Evolutionary conservation across 1,139 yeast genomes (phyloP).

Genomic region (Diutina pseudorugosa): DNA sequence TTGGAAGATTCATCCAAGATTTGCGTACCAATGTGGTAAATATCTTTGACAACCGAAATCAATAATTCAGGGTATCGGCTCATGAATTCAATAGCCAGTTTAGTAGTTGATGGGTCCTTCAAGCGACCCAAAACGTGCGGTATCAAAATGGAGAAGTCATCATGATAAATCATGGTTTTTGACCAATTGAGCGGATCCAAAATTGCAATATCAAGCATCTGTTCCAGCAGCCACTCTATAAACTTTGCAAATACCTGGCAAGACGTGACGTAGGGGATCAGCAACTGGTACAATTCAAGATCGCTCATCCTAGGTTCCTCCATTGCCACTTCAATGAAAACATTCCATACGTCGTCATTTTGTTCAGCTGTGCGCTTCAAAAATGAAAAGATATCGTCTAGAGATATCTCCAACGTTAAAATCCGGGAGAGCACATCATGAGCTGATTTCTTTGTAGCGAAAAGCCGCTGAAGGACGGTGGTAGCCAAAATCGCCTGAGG

Average conservation of each 20-base stretch:
- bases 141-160: neutral
- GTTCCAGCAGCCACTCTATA: neutral
- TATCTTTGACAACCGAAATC: neutral
- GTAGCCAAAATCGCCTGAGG: neutral
- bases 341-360: neutral
- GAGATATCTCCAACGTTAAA: neutral
- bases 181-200: neutral
- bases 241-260: neutral
- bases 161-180: neutral
- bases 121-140: neutral
- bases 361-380: neutral
- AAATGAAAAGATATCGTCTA: neutral
- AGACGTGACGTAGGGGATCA: neutral
- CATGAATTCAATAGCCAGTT: neutral
- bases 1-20: neutral
- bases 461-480: neutral
- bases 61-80: neutral
- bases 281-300: neutral
- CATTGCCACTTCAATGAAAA: neutral
- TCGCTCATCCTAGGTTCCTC: neutral
- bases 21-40: neutral
- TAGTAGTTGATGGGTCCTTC: neutral
- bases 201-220: neutral
- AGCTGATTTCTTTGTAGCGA: neutral
- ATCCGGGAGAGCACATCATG: neutral